Percentiles rank a stretch among this genome's conserved stretches.
These are phyloP conservation scores for Stephanodiscus minutulus DNA, from an alignment of 108 stramenopile genomes.

Conservation along the genomic window DNA sequence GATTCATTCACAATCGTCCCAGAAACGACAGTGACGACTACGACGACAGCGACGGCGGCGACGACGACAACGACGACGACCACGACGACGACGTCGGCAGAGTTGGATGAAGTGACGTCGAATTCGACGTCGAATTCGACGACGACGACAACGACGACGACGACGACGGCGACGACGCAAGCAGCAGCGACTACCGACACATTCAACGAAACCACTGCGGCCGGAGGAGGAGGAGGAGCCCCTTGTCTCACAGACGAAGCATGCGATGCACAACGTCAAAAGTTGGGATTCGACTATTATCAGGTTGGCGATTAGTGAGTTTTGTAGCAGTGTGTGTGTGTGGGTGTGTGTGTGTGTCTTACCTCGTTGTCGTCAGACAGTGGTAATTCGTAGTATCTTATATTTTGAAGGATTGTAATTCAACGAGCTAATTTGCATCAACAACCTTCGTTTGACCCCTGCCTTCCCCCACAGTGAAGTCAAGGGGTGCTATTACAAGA, in stretches of 20 bases:
- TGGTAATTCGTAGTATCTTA: no score
- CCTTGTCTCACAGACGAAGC: not conserved
- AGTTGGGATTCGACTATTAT: not conserved
- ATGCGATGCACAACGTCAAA: not conserved
- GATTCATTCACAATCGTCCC: not conserved
- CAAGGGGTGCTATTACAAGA: not conserved
- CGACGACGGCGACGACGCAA: no score
- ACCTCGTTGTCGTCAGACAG: no score
- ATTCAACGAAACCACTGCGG: not conserved
- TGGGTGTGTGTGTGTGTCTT: no score
- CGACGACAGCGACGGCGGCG: no score
- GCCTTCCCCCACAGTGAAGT: not conserved
- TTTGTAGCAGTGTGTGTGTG: no score
- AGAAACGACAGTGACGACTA: not conserved
- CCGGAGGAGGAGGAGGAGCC: not conserved
- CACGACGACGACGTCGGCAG: not conserved
- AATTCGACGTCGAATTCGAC: no score
- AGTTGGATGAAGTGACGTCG: not conserved
- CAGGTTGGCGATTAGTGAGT: not conserved
- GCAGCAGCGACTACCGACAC: not conserved
- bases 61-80: no score
- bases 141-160: not conserved
- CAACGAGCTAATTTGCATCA: no score
- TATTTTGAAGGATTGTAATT: no score
- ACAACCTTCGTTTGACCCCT: no score